A percentile compares a stretch with the other conserved stretches of the same genome.
phyloP scores from a whole-genome alignment of 2,329 filamentous ascomycete species.

The Trichoderma brevicompactum region DNA sequence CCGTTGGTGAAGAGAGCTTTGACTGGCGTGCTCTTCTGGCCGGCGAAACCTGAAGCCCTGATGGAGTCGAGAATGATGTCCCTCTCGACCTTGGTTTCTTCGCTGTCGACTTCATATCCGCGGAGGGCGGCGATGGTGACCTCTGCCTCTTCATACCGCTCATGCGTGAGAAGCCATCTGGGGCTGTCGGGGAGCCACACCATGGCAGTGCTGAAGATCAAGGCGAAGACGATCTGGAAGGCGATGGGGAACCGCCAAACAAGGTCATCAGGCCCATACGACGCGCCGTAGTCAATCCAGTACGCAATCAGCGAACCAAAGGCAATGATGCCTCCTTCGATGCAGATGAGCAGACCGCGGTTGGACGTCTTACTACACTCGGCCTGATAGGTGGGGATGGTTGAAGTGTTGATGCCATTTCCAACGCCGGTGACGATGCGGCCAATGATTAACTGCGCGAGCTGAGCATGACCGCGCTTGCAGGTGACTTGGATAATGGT shows the following conservation, averaged over 20 bases:
- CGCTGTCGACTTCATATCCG: constrained; percentile 53
- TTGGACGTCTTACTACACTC: constrained; percentile 58
- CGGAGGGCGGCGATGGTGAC: constrained; percentile 38
- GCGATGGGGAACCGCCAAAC: constrained; percentile 62
- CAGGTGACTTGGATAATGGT: constrained; percentile 60
- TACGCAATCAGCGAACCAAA: constrained; percentile 49
- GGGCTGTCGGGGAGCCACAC: constrained; percentile 53
- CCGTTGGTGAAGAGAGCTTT: constrained; percentile 63
- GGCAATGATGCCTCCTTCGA: constrained; percentile 50
- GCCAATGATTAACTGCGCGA: constrained; percentile 57
- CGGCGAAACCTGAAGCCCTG: constrained; percentile 54
- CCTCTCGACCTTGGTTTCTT: constrained; percentile 62
- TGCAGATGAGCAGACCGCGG: constrained; percentile 58
- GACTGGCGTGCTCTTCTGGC: constrained; percentile 52
- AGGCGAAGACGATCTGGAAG: constrained; percentile 45
- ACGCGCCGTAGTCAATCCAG: constrained; percentile 50
- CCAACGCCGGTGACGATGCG: constrained; percentile 57
- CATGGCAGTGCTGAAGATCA: constrained; percentile 50
- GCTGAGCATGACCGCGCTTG: constrained; percentile 41
- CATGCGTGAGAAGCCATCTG: constrained; percentile 53
- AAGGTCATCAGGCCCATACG: constrained; percentile 51
- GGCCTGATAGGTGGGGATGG: constrained; percentile 60
- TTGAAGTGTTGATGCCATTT: constrained; percentile 58
- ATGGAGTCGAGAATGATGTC: constrained; percentile 56
- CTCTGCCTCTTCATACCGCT: constrained; percentile 49